Evolutionary conservation across 208 protist genomes (phyloP).

Genomic region (Trichomonas vaginalis): DNA sequence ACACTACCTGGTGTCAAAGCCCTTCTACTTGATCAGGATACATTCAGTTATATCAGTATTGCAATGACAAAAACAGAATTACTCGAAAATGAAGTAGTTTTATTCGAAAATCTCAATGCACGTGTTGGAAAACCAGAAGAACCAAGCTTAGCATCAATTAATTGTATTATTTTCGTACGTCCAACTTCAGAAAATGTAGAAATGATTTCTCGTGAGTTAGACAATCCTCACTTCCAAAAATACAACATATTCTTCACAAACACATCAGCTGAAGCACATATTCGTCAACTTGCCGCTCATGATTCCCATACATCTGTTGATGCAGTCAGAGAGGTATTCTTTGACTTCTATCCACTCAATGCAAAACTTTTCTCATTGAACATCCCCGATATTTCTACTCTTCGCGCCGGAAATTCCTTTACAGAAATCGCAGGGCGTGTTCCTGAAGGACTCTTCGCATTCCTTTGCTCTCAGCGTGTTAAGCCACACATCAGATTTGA

Average conservation of each 20-base stretch:
- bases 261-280: background rate
- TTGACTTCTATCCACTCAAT: background rate
- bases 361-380: background rate
- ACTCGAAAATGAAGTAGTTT: background rate
- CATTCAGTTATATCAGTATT: background rate
- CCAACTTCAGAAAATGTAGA: background rate
- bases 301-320: background rate
- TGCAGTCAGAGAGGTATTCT: background rate
- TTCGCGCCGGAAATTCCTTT: background rate
- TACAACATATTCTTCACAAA: background rate
- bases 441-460: background rate
- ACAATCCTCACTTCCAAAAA: background rate
- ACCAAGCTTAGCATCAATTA: background rate
- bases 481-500: background rate
- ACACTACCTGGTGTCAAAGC: background rate
- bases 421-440: background rate
- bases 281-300: background rate
- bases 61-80: slow-evolving; percentile 19
- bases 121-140: background rate
- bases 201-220: background rate
- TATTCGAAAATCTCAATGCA: background rate
- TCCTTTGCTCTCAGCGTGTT: background rate
- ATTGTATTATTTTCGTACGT: background rate
- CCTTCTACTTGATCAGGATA: background rate
- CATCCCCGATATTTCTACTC: background rate